Evolutionary conservation across 331 rosid species (phyloP).

Genomic region (Saraca asoca): DNA sequence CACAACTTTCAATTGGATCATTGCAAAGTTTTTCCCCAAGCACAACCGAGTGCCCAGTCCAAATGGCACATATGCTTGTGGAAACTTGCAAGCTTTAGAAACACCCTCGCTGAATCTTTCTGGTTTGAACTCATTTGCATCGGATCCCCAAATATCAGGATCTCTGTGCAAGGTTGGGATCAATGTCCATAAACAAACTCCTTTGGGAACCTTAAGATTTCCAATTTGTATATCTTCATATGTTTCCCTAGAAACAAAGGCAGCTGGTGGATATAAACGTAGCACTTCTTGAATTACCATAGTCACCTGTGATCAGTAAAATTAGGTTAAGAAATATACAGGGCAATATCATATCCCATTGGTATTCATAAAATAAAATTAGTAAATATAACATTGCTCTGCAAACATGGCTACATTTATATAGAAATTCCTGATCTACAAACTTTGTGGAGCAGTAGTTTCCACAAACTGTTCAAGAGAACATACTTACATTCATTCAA

Average conservation of each 20-base stretch:
- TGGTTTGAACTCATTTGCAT: slow-evolving; percentile 78
- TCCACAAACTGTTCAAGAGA: too few species aligned
- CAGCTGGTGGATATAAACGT: slow-evolving; percentile 88
- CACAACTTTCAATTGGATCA: slow-evolving; percentile 71
- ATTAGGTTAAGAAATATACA: too few species aligned
- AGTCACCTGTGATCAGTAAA: slow-evolving; percentile 40
- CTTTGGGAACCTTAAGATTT: slow-evolving; percentile 63
- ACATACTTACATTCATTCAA: too few species aligned
- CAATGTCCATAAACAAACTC: slow-evolving; percentile 75
- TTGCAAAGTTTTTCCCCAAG: slow-evolving; percentile 83
- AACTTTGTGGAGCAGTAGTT: too few species aligned
- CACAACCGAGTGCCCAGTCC: slow-evolving; percentile 81
- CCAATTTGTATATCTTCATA: slow-evolving; percentile 68
- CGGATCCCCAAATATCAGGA: slow-evolving; percentile 78
- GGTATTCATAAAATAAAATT: too few species aligned
- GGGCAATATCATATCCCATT: too few species aligned
- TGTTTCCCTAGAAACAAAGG: slow-evolving; percentile 94
- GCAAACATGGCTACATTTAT: too few species aligned
- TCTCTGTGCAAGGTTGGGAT: slow-evolving; percentile 80
- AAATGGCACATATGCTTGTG: slow-evolving; percentile 75
- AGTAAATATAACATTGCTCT: too few species aligned
- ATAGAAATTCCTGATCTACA: too few species aligned
- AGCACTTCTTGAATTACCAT: slow-evolving; percentile 85
- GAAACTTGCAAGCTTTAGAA: slow-evolving; percentile 68
- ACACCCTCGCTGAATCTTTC: slow-evolving; percentile 81